Percentiles rank a stretch among this genome's conserved stretches.
These are phyloP conservation scores for Dioszegia hungarica DNA, from an alignment of 768 basidiomycete species.

Conservation along the genomic window DNA sequence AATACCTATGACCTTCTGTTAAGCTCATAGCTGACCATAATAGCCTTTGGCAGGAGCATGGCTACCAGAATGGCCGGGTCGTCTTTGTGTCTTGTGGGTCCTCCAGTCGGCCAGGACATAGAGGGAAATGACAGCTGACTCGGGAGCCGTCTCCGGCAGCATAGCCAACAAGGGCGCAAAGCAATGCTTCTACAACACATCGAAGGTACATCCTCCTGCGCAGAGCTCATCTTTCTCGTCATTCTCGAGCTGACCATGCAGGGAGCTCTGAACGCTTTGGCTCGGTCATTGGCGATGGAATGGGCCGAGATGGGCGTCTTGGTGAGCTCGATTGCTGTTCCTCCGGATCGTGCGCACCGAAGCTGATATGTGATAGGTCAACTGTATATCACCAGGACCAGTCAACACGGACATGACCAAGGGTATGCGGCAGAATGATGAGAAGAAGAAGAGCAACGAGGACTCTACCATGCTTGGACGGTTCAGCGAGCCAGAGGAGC, in stretches of 20 bases:
- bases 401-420: conserved; percentile 40
- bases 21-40: background rate
- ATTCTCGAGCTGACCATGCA: conserved; percentile 15
- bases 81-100: conserved; percentile 45
- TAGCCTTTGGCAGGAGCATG: conserved; percentile 40
- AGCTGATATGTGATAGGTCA: conserved; percentile 25
- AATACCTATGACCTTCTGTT: background rate
- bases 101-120: too few relatives aligned
- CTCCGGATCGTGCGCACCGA: too few relatives aligned
- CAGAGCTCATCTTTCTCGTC: too few relatives aligned
- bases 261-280: conserved; percentile 37
- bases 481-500: conserved; percentile 30
- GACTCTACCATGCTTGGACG: conserved; percentile 21
- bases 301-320: conserved; percentile 40
- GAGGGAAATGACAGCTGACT: too few relatives aligned
- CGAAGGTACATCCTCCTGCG: background rate
- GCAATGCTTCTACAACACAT: conserved; percentile 43
- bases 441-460: conserved; percentile 13
- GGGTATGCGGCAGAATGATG: conserved; percentile 15
- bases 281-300: conserved; percentile 42
- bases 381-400: conserved; percentile 9
- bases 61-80: conserved; percentile 42
- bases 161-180: conserved; percentile 32
- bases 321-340: too few relatives aligned
- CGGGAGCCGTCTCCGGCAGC: conserved; percentile 31